phyloP scores from a whole-genome alignment of 768 basidiomycete species.

The Dacryopinax primogenitus region DNA sequence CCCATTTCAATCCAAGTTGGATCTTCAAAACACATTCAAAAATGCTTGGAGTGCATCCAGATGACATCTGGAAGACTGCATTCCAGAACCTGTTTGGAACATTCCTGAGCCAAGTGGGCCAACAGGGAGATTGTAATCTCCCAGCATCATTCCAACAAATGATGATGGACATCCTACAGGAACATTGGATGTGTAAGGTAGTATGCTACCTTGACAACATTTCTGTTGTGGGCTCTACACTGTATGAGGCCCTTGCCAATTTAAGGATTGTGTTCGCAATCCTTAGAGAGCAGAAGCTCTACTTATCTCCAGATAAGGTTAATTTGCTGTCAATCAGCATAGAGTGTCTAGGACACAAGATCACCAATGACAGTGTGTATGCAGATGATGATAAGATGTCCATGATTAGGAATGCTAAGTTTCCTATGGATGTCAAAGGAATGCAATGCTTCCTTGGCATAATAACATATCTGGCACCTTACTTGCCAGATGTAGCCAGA shows the following conservation, averaged over 20 bases:
- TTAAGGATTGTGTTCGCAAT: conserved; percentile 26
- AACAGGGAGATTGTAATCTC: conserved; percentile 36
- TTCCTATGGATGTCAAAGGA: neutral
- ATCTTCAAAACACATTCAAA: conserved; percentile 12
- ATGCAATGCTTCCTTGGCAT: neutral
- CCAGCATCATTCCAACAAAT: conserved; percentile 36
- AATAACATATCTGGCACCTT: neutral
- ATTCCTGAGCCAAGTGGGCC: conserved; percentile 32
- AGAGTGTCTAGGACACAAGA: conserved; percentile 21
- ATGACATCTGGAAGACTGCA: conserved; percentile 8
- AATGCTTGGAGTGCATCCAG: neutral
- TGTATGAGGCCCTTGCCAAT: conserved; percentile 31
- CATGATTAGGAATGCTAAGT: neutral
- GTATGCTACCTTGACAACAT: conserved; percentile 38
- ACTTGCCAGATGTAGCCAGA: neutral
- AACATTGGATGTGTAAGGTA: conserved; percentile 30
- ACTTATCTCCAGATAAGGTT: conserved; percentile 27
- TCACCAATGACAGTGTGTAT: neutral
- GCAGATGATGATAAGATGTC: neutral
- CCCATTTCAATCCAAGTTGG: conserved; percentile 22
- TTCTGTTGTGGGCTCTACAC: conserved; percentile 29
- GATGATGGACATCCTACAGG: conserved; percentile 33
- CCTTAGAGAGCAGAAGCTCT: conserved; percentile 25
- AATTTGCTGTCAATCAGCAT: conserved; percentile 25
- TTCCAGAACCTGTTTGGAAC: conserved; percentile 32